Evolutionary conservation across 2,329 filamentous ascomycete genomes (phyloP), one percentile per base, ranked within the genome.

Genomic region (Cylindrodendrum hubeiense): DNA sequence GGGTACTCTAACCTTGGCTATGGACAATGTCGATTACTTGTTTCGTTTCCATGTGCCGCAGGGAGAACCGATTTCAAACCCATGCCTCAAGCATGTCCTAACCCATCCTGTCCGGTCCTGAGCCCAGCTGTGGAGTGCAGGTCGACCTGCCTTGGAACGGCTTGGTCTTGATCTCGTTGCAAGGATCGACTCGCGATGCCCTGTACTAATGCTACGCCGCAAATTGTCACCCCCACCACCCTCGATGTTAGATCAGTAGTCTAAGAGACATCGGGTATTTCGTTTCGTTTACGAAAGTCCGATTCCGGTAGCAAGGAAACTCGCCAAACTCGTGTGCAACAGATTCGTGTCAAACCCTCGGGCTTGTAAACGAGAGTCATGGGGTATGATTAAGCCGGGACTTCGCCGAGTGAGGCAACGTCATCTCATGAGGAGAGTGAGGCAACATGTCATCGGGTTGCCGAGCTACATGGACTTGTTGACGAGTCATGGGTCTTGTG

Each of bases 91-190:
- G 44, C 44, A 47, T 46, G 19, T 57, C 37, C 43, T 52, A 22
- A 46, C 34, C 13, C 43, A 43, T 57, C 44, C 22, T 33, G 24
- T 28, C 54, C 37, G 37, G 41, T 39, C 37, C 37, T n/a, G 15
- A n/a, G 37, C 37, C 37, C 17, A 39, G 37, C 39, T 57, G 54
- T 33, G 30, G 54, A 57, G 54, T 41, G 44, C 54, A 22, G 33
- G 43, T 49, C 10, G 33, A 49, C 30, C 28, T 57, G 44, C 17
- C 54, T 57, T 24, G 54, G 22, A 57, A 37, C 43, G 44, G 44
- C n/a, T 49, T 49, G 46, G 54, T 34, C 46, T 24, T 33, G 12
- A 44, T 57, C 41, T 50, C 46, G 34, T 44, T 44, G 28, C 17
- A 50, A 44, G 43, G 24, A 24, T 57, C 44, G 47, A 57, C 17